Percentiles rank a stretch among this genome's conserved stretches.
Evolutionary conservation across 208 protist species (phyloP).

Genomic region (Naegleria gruberi): DNA sequence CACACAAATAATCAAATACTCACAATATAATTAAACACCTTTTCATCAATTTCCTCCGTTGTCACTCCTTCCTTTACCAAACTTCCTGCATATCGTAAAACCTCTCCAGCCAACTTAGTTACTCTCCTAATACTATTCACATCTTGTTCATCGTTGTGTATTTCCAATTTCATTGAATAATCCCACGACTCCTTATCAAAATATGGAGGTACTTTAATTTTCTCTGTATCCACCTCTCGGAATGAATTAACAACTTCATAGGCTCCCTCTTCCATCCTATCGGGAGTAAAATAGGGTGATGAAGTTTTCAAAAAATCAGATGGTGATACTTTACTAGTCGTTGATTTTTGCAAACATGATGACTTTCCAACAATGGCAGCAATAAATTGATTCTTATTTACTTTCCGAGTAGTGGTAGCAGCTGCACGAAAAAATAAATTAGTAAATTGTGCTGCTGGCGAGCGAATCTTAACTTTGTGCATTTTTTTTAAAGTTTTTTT

Average conservation of each 20-base stretch:
- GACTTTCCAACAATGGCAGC: too few relatives aligned
- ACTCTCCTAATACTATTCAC: background rate
- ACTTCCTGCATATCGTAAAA: slow-evolving; percentile 83
- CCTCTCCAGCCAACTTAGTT: slow-evolving; percentile 65
- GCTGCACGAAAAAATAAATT: too few relatives aligned
- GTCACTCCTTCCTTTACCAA: slow-evolving; percentile 82
- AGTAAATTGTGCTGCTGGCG: too few relatives aligned
- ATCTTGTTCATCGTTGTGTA: background rate
- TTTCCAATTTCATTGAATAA: background rate
- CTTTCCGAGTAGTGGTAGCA: too few relatives aligned
- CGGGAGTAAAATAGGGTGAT: background rate
- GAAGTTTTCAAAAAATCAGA: background rate
- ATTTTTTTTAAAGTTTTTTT: too few relatives aligned
- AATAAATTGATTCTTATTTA: too few relatives aligned
- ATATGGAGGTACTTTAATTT: background rate
- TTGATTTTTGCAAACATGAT: too few relatives aligned
- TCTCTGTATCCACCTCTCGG: background rate
- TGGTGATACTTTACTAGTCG: background rate
- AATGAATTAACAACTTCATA: background rate
- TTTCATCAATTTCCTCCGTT: slow-evolving; percentile 91
- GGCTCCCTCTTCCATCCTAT: background rate
- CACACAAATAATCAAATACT: background rate
- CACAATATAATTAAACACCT: background rate
- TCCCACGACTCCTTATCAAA: background rate
- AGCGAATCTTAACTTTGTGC: too few relatives aligned